Evolutionary conservation across 2,329 filamentous ascomycete species (phyloP).

Genomic region (Cadophora sp.): DNA sequence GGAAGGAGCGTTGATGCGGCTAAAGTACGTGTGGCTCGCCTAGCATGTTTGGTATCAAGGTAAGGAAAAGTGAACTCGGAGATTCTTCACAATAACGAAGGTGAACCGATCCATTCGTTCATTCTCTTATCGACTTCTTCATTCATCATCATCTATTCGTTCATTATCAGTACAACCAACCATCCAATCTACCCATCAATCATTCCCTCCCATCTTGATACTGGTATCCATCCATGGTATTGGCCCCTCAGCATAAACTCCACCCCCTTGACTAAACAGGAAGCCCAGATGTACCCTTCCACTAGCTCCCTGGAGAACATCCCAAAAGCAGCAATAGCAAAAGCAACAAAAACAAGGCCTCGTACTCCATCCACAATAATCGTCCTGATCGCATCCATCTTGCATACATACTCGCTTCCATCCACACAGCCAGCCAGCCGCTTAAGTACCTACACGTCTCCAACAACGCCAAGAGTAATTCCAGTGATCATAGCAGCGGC

Average conservation of each 20-base stretch:
- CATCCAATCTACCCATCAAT: not conserved
- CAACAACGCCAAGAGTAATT: slow-evolving; percentile 58
- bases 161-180: slow-evolving; percentile 8
- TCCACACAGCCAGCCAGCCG: not conserved
- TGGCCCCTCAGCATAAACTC: slow-evolving; percentile 14
- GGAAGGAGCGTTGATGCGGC: not conserved
- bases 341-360: slow-evolving; percentile 13
- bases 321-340: slow-evolving; percentile 8
- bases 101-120: not conserved
- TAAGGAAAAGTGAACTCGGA: not conserved
- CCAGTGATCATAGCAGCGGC: slow-evolving; percentile 67
- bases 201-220: not conserved
- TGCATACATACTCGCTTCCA: not conserved
- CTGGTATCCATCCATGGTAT: slow-evolving; percentile 4
- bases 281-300: slow-evolving; percentile 10
- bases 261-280: slow-evolving; percentile 14
- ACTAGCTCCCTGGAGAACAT: not conserved
- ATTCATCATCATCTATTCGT: not conserved
- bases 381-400: slow-evolving; percentile 4
- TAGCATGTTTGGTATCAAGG: not conserved
- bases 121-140: not conserved
- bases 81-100: not conserved
- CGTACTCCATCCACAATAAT: slow-evolving; percentile 15
- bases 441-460: slow-evolving; percentile 50
- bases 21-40: not conserved